These are phyloP conservation scores for Prunus davidiana DNA, from an alignment of 306 rosid genomes.

Conservation along the genomic window DNA sequence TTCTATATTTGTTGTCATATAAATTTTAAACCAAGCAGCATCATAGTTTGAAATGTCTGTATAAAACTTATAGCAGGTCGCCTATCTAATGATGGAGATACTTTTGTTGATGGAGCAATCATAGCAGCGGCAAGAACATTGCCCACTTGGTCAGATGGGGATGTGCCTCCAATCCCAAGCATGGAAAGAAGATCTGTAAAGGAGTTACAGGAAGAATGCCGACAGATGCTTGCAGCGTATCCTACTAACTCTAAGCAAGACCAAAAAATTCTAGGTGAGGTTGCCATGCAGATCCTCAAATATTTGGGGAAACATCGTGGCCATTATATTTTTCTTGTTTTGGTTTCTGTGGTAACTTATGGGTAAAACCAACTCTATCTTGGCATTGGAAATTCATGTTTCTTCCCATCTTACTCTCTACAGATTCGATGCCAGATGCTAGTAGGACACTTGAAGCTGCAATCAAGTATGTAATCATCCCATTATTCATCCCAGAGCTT, in stretches of 20 bases:
- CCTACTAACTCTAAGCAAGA: slow-evolving; percentile 71
- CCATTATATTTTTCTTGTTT: neutral
- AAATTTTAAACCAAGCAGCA: slow-evolving; percentile 14
- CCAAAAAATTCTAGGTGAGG: slow-evolving; percentile 62
- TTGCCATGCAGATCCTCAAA: neutral
- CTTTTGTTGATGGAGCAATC: slow-evolving; percentile 85
- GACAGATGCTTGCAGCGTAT: slow-evolving; percentile 53
- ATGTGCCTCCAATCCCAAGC: slow-evolving; percentile 81
- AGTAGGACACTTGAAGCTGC: slow-evolving; percentile 65
- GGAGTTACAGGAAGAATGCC: slow-evolving; percentile 75
- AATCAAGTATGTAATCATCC: slow-evolving; percentile 48
- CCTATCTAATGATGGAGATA: slow-evolving; percentile 51
- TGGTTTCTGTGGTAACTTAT: neutral
- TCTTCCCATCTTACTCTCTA: slow-evolving; percentile 4
- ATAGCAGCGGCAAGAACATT: slow-evolving; percentile 83
- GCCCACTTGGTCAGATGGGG: slow-evolving; percentile 88
- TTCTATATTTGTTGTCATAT: neutral
- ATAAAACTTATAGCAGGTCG: slow-evolving; percentile 44
- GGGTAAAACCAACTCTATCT: neutral
- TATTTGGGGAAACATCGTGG: neutral
- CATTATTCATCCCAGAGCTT: slow-evolving; percentile 19
- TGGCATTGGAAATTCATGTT: slow-evolving; percentile 20
- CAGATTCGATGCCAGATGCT: slow-evolving; percentile 69
- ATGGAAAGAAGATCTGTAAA: slow-evolving; percentile 70
- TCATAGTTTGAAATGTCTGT: slow-evolving; percentile 5